Evolutionary conservation across 2,329 filamentous ascomycete genomes (phyloP).

Genomic region (Zymoseptoria pseudotritici): DNA sequence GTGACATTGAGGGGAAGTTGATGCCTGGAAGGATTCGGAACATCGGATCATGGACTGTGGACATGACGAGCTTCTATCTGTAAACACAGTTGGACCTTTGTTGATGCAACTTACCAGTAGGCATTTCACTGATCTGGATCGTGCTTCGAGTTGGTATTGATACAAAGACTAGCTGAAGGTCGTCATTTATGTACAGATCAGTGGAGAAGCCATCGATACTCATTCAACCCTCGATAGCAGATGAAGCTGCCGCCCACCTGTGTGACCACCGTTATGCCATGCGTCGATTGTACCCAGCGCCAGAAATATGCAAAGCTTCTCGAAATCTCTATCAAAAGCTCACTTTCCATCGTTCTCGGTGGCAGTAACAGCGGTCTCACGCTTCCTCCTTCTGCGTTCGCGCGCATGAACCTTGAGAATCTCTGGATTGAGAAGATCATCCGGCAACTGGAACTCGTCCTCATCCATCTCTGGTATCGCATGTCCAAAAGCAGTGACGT

Average conservation of each 20-base stretch:
- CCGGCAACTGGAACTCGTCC: conserved; percentile 67
- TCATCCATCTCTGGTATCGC: conserved; percentile 66
- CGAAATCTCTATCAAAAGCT: not conserved
- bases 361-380: conserved; percentile 38
- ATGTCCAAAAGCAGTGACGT: conserved; percentile 71
- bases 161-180: not conserved
- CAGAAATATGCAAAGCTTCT: not conserved
- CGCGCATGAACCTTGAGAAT: conserved; percentile 51
- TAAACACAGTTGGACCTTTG: no score
- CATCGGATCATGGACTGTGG: not conserved
- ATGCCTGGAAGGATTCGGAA: not conserved
- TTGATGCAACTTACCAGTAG: no score
- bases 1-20: not conserved
- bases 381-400: conserved; percentile 54
- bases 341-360: conserved; percentile 2
- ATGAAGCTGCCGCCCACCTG: not conserved
- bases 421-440: conserved; percentile 49
- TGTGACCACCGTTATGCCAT: not conserved
- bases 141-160: not conserved
- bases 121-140: not conserved
- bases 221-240: not conserved
- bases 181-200: not conserved
- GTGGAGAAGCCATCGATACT: not conserved
- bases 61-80: no score
- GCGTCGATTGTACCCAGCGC: not conserved